Evolutionary conservation across 257 asterid species (phyloP).

Genomic region (Marsdenia floribunda): DNA sequence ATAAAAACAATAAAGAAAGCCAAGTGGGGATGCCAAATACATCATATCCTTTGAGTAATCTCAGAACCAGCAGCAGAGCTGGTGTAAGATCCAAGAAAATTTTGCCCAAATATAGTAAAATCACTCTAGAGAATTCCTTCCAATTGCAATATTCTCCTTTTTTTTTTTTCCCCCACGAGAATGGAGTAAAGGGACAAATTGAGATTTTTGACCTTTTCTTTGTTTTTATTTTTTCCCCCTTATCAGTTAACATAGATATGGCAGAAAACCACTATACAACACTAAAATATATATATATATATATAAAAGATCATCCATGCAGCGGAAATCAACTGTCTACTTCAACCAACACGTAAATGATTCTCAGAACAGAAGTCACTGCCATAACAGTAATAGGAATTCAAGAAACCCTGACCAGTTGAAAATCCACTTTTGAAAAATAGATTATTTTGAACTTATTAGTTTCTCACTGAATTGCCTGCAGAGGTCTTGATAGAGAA

Average conservation of each 20-base stretch:
- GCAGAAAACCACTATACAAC: background rate
- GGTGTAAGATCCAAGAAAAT: too few relatives aligned
- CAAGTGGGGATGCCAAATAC: background rate
- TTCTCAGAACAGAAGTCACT: background rate
- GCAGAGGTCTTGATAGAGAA: background rate
- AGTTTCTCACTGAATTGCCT: background rate
- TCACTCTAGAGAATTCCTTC: too few relatives aligned
- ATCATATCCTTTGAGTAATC: background rate
- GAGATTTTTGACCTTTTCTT: too few relatives aligned
- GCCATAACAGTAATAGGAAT: background rate
- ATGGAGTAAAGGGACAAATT: background rate
- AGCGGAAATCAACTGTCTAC: background rate
- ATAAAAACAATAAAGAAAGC: too few relatives aligned
- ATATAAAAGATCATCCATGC: background rate
- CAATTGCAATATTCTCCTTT: too few relatives aligned
- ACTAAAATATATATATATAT: too few relatives aligned
- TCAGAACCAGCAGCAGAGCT: too few relatives aligned
- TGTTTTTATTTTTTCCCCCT: too few relatives aligned
- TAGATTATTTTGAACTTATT: background rate
- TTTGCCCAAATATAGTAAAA: too few relatives aligned
- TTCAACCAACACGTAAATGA: background rate
- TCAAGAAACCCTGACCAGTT: background rate
- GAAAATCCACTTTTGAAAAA: background rate
- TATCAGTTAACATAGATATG: background rate
- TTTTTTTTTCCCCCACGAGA: background rate